Conservation (phyloP, 2,329 filamentous ascomycete species). For the Calonectria crousiana region DNA sequence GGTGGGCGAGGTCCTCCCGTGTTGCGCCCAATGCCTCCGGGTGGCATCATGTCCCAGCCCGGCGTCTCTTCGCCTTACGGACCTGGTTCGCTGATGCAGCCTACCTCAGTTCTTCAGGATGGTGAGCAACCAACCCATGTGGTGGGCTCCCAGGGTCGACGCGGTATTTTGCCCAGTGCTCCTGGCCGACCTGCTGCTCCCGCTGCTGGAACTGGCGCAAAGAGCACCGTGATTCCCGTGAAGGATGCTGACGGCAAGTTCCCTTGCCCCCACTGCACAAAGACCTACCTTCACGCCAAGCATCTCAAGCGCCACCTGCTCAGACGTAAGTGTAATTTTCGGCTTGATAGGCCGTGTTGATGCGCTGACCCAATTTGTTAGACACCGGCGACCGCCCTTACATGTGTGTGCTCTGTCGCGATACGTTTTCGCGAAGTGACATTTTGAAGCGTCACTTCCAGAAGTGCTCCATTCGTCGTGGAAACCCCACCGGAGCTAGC, state of each 20-base stretch:
- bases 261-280: constrained; percentile 97
- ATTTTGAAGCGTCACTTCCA: constrained; percentile 99
- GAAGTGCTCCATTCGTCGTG: constrained; percentile 96
- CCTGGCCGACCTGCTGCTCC: constrained; percentile 86
- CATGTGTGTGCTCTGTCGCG: constrained; percentile 97
- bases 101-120: constrained; percentile 67
- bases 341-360: constrained; percentile 1
- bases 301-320: constrained; percentile 96
- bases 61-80: constrained; percentile 72
- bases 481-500: constrained; percentile 94
- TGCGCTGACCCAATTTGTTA: constrained; percentile 51
- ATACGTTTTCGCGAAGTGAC: constrained; percentile 97
- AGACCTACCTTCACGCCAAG: constrained; percentile 97
- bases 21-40: constrained; percentile 78
- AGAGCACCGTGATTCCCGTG: constrained; percentile 87
- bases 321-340: constrained; percentile 79
- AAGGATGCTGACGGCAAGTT: constrained; percentile 99
- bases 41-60: constrained; percentile 71
- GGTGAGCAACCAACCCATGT: constrained; percentile 85
- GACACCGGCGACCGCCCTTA: constrained; percentile 98
- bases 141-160: constrained; percentile 92
- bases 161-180: constrained; percentile 91
- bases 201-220: constrained; percentile 75
- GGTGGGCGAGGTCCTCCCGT: constrained; percentile 69
- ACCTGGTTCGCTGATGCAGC: constrained; percentile 68